Evolutionary conservation across 805 yeast species (phyloP), one percentile per base, ranked within the genome.

Genomic region (Suhomyces faveliae): DNA sequence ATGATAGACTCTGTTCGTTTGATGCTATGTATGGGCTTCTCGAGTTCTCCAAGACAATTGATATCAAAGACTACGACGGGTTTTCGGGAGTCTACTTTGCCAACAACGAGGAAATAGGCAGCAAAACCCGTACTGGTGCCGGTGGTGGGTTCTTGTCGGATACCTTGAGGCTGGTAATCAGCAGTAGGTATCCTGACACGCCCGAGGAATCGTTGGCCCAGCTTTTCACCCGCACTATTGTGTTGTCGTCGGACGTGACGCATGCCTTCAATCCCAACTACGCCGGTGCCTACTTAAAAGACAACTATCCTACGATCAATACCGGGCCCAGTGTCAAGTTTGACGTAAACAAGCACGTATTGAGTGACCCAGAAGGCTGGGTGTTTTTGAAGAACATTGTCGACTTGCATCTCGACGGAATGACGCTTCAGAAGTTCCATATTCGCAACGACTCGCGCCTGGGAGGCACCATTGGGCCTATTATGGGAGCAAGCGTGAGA

Each of bases 391-490:
- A 55, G 37, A 37, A 52, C 10, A 56, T 71, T n/a, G 62, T 68
- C 9, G 27, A 49, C 8, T 48, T 49, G 21, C 52, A 62, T 39
- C 35, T 51, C 4, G 53, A 55, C 1, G 59, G 54, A 13, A 57
- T 66, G 3, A 51, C 59, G 29, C 50, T 73, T 22, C 77, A 73
- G 49, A 58, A 56, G 24, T 73, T 73, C 47, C 77, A 72, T 46
- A 66, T 71, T 23, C 58, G 74, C 20, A 73, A 73, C 50, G 76
- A 69, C 47, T 58, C 60, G n/a, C 58, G 71, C 15, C 66, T 72
- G 2, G 77, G 77, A 3, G 67, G 74, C 9, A 73, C 77, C 10
- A 73, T 72, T 42, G 77, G 77, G 1, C 77, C 77, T 1, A 62
- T 64, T 43, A 53, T 72, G 53, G 67, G 73, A 2, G 54, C 56